Evolutionary conservation across 257 asterid species (phyloP).

Genomic region (Solanum acaule): DNA sequence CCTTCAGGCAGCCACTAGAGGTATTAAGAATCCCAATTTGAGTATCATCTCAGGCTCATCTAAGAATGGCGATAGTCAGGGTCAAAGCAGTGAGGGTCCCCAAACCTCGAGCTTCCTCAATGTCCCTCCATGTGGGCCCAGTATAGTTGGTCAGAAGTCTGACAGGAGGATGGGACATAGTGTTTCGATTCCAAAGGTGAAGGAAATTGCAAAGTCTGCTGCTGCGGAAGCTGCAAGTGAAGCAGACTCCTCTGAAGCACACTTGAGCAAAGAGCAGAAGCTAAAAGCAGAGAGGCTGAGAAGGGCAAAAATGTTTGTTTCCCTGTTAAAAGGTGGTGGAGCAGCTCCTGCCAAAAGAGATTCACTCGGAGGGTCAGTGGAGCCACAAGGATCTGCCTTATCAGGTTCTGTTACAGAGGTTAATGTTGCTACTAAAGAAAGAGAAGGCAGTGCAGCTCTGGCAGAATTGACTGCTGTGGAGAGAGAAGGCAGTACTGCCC

Average conservation of each 20-base stretch:
- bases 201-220: constrained; percentile 6
- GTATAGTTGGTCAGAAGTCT: constrained; percentile 3
- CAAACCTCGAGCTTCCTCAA: constrained; percentile 7
- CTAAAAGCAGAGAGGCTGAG: constrained; percentile 80
- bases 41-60: constrained; percentile 23
- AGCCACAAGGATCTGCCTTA: constrained; percentile 42
- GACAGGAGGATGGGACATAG: constrained; percentile 4
- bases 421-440: constrained; percentile 19
- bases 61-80: constrained; percentile 12
- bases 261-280: constrained; percentile 62
- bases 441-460: constrained; percentile 28
- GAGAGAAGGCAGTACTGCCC: constrained; percentile 37
- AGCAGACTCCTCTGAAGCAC: constrained; percentile 34
- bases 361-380: constrained; percentile 45
- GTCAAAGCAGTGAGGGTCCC: constrained; percentile 17
- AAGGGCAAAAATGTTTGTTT: constrained; percentile 87
- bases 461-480: constrained; percentile 10
- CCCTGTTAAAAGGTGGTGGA: constrained; percentile 66
- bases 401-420: constrained; percentile 17
- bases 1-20: constrained; percentile 86
- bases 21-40: constrained; percentile 45
- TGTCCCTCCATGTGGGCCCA: background rate
- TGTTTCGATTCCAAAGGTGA: constrained; percentile 1
- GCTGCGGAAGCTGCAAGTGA: constrained; percentile 21
- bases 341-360: constrained; percentile 37